phyloP scores from a whole-genome alignment of 495 filamentous ascomycete species.

The Aspergillus wentii region DNA sequence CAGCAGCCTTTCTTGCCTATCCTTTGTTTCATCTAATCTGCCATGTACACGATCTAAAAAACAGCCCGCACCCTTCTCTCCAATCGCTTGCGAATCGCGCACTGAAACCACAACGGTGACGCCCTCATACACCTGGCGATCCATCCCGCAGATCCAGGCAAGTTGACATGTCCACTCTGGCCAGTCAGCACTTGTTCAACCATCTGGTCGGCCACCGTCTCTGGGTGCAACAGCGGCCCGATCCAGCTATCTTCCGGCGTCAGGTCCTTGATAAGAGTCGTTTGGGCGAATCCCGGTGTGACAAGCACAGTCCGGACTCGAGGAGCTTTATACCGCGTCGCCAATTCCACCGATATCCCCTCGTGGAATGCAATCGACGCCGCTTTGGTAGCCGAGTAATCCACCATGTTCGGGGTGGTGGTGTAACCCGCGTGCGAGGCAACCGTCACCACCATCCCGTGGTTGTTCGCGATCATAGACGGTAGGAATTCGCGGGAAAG shows the following conservation, averaged over 20 bases:
- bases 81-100: slow-evolving; percentile 21
- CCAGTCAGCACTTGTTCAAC: slow-evolving; percentile 54
- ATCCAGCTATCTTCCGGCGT: slow-evolving; percentile 52
- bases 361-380: slow-evolving; percentile 66
- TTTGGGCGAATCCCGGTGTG: slow-evolving; percentile 60
- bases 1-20: no score
- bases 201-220: slow-evolving; percentile 62
- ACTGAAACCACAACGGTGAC: slow-evolving; percentile 42
- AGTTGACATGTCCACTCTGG: slow-evolving; percentile 51
- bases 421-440: slow-evolving; percentile 58
- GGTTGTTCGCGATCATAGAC: slow-evolving; percentile 54
- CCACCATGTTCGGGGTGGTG: slow-evolving; percentile 59
- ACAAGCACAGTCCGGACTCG: slow-evolving; percentile 62
- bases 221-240: slow-evolving; percentile 51
- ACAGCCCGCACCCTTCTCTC: slow-evolving; percentile 28
- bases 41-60: no score
- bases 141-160: slow-evolving; percentile 36
- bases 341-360: slow-evolving; percentile 59
- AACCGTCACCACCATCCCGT: slow-evolving; percentile 73
- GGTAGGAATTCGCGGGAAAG: slow-evolving; percentile 64
- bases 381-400: slow-evolving; percentile 65
- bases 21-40: no score
- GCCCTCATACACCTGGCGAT: slow-evolving; percentile 27
- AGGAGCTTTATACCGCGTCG: slow-evolving; percentile 55
- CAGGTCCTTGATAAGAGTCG: slow-evolving; percentile 53